Base-by-base conservation (phyloP, 768 basidiomycete species). In the Hirschioporus abietinus region DNA sequence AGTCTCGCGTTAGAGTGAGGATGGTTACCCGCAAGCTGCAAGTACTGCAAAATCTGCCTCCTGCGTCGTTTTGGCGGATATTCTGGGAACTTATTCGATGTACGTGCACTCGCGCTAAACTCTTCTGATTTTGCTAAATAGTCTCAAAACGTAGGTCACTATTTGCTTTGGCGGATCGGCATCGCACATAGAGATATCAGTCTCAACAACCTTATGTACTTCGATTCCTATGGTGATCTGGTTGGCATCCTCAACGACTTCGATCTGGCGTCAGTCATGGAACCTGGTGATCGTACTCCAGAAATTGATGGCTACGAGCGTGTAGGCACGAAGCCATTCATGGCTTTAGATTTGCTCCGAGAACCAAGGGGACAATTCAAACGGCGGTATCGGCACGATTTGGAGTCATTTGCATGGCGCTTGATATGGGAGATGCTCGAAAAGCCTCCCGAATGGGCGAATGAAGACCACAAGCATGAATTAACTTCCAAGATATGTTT, bases 301-400 rank as follows among this genome's bases (percentile, higher is more conserved):
- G 42, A 6, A 15, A 52, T 23, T 1, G 65, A 27, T 52, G 70
- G 70, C 8, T 65, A 60, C 17, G 69, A 72, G 23, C 69, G 69
- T 6, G 73, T 72, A 12, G 73, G 76, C 5, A 75, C 72, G 20
- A 58, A 74, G 4, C 72, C 75, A 5, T 52, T 52, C 42, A 52
- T 52, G 42, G 42, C 42, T 5, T 15, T 52, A 20, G 42, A 52
- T 52, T 10, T 52, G 1, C 42, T 52, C 12, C 42, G 12, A 20
- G 42, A 52, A 6, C 42, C 4, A 52, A 3, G 12, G 5, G 42
- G 12, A 12, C 20, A 3, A 52, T 20, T 52, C 42, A 6, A 15
- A 10, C 42, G 42, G 12, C 42, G 42, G 3, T 52, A 52, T 52
- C 12, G 20, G 12, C 42, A 52, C 20, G 42, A 52, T 52, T 15